A percentile compares a stretch with the other conserved stretches of the same genome.
phyloP scores from a whole-genome alignment of 208 protist species.

The Kentomonas sorsogonicus region DNA sequence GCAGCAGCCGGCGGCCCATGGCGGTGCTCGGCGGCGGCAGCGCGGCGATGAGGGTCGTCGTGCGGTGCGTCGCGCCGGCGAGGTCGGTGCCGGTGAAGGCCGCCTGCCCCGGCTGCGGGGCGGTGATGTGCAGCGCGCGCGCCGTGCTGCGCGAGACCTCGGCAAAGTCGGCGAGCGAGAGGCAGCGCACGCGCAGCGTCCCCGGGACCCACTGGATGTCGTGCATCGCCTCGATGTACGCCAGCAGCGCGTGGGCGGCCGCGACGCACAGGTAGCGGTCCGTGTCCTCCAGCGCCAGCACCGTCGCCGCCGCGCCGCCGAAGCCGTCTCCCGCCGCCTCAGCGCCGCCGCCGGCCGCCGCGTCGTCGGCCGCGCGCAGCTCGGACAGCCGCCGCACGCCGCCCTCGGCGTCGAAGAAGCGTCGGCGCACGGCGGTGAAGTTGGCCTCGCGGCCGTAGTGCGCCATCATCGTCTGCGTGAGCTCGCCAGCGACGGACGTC shows the following conservation, averaged over 20 bases:
- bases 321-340: neutral
- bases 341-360: slow-evolving; percentile 3
- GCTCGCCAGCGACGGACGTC: slow-evolving; percentile 40
- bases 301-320: slow-evolving; percentile 14
- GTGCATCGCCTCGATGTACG: slow-evolving; percentile 67
- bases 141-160: slow-evolving; percentile 57
- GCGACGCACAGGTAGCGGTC: slow-evolving; percentile 80
- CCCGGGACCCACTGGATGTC: slow-evolving; percentile 64
- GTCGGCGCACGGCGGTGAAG: slow-evolving; percentile 69
- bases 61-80: slow-evolving; percentile 4
- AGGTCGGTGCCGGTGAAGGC: neutral
- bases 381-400: slow-evolving; percentile 50
- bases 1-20: slow-evolving; percentile 72
- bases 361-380: slow-evolving; percentile 44
- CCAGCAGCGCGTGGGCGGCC: slow-evolving; percentile 65
- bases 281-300: slow-evolving; percentile 38
- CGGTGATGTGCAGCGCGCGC: slow-evolving; percentile 47
- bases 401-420: slow-evolving; percentile 59
- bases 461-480: slow-evolving; percentile 54
- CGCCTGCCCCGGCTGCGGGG: neutral
- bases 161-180: slow-evolving; percentile 67
- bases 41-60: slow-evolving; percentile 45
- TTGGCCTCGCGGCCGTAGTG: slow-evolving; percentile 52
- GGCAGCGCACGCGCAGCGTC: slow-evolving; percentile 54
- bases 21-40: slow-evolving; percentile 58